Evolutionary conservation across 768 basidiomycete genomes (phyloP).

Genomic region (Candolleomyces aberdarensis): DNA sequence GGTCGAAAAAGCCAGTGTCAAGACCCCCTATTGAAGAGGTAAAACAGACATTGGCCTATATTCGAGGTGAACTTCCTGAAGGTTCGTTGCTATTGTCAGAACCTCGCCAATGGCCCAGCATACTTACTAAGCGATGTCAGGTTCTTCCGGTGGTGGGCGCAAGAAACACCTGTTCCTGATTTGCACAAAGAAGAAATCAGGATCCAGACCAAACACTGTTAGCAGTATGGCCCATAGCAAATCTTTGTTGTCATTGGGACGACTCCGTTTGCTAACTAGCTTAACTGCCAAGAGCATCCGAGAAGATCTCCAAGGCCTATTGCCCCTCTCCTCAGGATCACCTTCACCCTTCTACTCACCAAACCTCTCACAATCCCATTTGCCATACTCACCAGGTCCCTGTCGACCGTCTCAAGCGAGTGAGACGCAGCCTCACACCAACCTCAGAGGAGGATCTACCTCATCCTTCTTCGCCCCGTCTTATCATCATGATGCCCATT

Average conservation of each 20-base stretch:
- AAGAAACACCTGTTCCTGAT: too few relatives aligned
- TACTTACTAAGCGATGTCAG: not conserved
- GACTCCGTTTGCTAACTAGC: not conserved
- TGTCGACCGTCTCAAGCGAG: not conserved
- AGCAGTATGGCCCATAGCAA: not conserved
- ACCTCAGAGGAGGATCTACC: too few relatives aligned
- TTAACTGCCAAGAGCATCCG: not conserved
- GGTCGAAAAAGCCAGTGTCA: constrained; percentile 35
- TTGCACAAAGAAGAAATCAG: not conserved
- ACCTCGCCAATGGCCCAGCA: not conserved
- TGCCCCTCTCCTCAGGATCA: not conserved
- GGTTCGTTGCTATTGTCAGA: not conserved
- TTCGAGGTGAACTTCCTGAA: constrained; percentile 11
- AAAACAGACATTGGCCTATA: constrained; percentile 20
- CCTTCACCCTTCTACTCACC: not conserved
- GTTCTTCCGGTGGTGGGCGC: too few relatives aligned
- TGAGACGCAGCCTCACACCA: not conserved
- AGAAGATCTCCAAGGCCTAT: not conserved
- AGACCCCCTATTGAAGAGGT: constrained; percentile 38
- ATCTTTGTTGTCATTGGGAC: not conserved
- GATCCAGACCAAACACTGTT: not conserved
- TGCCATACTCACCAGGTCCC: not conserved
- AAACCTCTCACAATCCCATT: not conserved
- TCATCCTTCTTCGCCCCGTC: not conserved
- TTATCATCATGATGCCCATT: not conserved